A percentile compares a stretch with the other conserved stretches of the same genome.
Conservation (phyloP, 2,329 filamentous ascomycete species). For the Cercospora sesami region DNA sequence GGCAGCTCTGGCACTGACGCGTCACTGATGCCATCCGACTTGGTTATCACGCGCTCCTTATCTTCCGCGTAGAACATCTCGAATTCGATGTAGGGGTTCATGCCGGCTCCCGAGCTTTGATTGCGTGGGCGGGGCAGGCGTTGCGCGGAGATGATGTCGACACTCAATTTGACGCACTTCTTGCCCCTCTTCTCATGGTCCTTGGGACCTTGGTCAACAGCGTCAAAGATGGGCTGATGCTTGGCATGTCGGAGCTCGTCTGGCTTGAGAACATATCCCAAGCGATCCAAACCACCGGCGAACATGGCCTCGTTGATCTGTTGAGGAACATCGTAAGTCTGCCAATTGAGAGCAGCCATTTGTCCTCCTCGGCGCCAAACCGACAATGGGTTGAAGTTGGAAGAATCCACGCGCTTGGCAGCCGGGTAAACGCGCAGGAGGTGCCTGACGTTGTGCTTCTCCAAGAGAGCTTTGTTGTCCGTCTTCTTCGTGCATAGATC, state of each 20-base stretch:
- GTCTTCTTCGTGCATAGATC: slow-evolving; percentile 73
- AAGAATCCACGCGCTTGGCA: slow-evolving; percentile 75
- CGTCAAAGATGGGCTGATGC: slow-evolving; percentile 61
- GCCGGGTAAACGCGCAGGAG: slow-evolving; percentile 94
- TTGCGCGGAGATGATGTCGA: slow-evolving; percentile 90
- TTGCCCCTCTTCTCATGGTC: slow-evolving; percentile 66
- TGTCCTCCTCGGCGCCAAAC: slow-evolving; percentile 96
- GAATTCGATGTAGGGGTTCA: slow-evolving; percentile 93
- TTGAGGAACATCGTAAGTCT: slow-evolving; percentile 93
- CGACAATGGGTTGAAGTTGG: slow-evolving; percentile 89
- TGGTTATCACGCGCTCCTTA: slow-evolving; percentile 72
- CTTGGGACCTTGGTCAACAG: slow-evolving; percentile 52
- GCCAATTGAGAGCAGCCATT: slow-evolving; percentile 98
- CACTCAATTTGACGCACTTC: slow-evolving; percentile 78
- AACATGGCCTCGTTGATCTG: slow-evolving; percentile 99
- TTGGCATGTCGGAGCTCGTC: slow-evolving; percentile 69
- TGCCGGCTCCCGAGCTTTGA: slow-evolving; percentile 68
- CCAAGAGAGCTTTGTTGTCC: slow-evolving; percentile 73
- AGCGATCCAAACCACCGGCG: slow-evolving; percentile 78
- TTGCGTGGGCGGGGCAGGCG: slow-evolving; percentile 82
- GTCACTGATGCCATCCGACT: slow-evolving; percentile 65
- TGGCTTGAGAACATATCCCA: slow-evolving; percentile 93
- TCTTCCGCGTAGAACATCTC: slow-evolving; percentile 95
- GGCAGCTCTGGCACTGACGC: slow-evolving; percentile 64
- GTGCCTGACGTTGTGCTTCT: slow-evolving; percentile 87